Percentiles rank a stretch among this genome's conserved stretches.
Evolutionary conservation across 2,329 filamentous ascomycete species (phyloP).

Genomic region (Xylaria sp.): DNA sequence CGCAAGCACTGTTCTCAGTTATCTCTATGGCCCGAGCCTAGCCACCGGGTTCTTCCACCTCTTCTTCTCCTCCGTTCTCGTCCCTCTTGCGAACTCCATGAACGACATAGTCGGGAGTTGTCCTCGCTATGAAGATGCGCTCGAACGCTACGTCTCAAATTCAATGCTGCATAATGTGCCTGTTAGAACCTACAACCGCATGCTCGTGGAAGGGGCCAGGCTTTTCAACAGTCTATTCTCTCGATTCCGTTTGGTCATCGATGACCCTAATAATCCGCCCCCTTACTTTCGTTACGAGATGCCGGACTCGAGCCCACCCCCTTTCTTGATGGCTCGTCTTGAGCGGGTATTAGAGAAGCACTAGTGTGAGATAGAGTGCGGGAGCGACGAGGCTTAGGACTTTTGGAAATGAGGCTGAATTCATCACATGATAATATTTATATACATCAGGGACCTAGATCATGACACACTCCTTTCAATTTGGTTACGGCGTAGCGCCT

Average conservation of each 20-base stretch:
- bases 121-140: not conserved
- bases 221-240: not conserved
- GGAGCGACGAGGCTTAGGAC: not conserved
- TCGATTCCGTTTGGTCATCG: not conserved
- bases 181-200: not conserved
- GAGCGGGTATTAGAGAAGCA: not conserved
- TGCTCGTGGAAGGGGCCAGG: not conserved
- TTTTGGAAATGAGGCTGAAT: not conserved
- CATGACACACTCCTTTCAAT: not conserved
- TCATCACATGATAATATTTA: not conserved
- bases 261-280: not conserved
- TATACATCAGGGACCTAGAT: not conserved
- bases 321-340: not conserved
- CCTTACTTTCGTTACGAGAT: not conserved
- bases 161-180: not conserved
- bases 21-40: not conserved
- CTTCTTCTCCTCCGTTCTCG: not conserved
- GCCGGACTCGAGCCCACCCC: not conserved
- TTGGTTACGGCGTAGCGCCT: not conserved
- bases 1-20: not conserved
- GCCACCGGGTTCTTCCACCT: not conserved
- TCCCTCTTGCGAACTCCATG: not conserved
- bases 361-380: not conserved
- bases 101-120: not conserved
- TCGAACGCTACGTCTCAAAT: not conserved